Conservation (phyloP, 2,329 filamentous ascomycete genomes). For the Aspergillus nomiae region DNA sequence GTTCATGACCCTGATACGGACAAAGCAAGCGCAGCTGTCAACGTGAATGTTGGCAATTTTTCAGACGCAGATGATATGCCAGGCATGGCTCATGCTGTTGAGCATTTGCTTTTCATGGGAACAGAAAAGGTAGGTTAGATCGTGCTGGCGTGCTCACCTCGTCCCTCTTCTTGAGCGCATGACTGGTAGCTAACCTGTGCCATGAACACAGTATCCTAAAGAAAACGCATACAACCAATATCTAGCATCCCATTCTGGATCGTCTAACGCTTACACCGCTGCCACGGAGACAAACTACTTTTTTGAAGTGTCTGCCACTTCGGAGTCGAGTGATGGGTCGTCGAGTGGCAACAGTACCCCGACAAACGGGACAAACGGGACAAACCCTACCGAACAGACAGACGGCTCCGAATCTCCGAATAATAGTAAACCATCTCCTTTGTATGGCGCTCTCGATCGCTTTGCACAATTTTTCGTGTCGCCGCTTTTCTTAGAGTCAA, state of each 20-base stretch:
- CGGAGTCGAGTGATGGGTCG: constrained; percentile 46
- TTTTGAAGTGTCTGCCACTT: constrained; percentile 88
- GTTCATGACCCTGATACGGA: constrained; percentile 95
- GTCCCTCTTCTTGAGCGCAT: not conserved
- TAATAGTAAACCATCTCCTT: constrained; percentile 50
- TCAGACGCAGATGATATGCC: constrained; percentile 89
- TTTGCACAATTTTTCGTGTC: constrained; percentile 94
- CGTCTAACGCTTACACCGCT: constrained; percentile 93
- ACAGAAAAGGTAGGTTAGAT: constrained; percentile 73
- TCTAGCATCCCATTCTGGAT: constrained; percentile 83
- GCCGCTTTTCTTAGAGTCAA: constrained; percentile 81
- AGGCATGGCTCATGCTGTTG: constrained; percentile 92
- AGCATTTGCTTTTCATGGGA: constrained; percentile 97
- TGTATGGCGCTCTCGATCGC: constrained; percentile 82
- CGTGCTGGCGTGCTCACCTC: not conserved
- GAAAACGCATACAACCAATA: constrained; percentile 97
- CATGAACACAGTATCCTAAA: constrained; percentile 68
- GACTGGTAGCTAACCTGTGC: constrained; percentile 6
- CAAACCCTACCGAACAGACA: constrained; percentile 17
- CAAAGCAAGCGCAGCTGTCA: constrained; percentile 92
- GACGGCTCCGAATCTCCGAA: constrained; percentile 24
- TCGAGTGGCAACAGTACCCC: constrained; percentile 29
- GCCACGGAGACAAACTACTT: constrained; percentile 96
- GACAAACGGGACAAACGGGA: constrained; percentile 27
- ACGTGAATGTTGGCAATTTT: constrained; percentile 95